Base-by-base conservation (phyloP, 345 rosid species). In the Syzygium oleosum region DNA sequence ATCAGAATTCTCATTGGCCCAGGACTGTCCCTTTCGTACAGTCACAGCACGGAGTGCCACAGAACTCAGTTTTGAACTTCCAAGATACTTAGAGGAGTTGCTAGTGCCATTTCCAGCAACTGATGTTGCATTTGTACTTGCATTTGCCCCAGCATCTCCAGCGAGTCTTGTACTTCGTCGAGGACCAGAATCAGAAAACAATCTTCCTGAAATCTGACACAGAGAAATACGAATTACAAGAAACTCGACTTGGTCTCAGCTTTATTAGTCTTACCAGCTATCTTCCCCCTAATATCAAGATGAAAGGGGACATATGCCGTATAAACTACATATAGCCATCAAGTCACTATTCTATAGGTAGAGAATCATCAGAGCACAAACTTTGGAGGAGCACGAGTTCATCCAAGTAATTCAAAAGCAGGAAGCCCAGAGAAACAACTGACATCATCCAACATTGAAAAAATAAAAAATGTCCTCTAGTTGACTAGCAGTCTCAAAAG, bases 161-260 rank as follows among this genome's bases (percentile, higher is more conserved):
- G 95, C 93, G 59, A 96, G 96, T 89, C 98, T 95, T 38, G 95
- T 93, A 91, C 96, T 94, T 90, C 98, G 90, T 80, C 98, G 95
- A 84, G 99, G 96, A 89, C 97, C 98, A 93, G 98, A 96, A 94
- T 98, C 99, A 87, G 98, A 93, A 91, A 98, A 98, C 87, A 98
- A 90, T 91, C 99, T 95, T 89, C 99, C 99, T 86, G 99, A 98
- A 85, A 98, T 97, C 99, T 97, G 90, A 88, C 91, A 73, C 19
- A 38, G 49, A 38, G 13, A 38, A 38, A 73, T 14, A 1, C 1
- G 4, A 73, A 9, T 38, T 21, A 73, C 83, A 34, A 41, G 59
- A 73, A 73, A 73, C 21, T 73, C 1, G 25, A 38, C 25, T 73
- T 73, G 49, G 19, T 61, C 73, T 61, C 73, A 61, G 73, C 73